A percentile compares a stretch with the other conserved stretches of the same genome.
Evolutionary conservation across 768 basidiomycete species (phyloP).

Genomic region (Jaapia argillacea): DNA sequence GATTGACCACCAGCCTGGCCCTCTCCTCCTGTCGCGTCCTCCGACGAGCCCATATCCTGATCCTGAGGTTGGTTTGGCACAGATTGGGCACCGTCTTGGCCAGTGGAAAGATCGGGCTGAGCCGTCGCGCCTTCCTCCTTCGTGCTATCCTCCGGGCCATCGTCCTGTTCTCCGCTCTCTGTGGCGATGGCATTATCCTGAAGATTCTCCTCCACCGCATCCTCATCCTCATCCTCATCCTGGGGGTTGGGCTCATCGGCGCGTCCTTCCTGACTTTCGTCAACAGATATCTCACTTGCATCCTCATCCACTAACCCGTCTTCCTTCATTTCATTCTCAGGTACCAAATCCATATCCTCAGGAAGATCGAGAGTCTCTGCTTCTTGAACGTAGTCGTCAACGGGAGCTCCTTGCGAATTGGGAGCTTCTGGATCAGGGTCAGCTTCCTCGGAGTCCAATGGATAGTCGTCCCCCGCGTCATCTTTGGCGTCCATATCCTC

Average conservation of each 20-base stretch:
- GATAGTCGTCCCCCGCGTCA: no score
- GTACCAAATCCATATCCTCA: constrained; percentile 66
- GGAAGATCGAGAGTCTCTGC: constrained; percentile 83
- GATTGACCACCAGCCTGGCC: constrained; percentile 4
- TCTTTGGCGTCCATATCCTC: constrained; percentile 9
- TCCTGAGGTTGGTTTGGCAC: constrained; percentile 1
- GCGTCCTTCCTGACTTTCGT: not conserved
- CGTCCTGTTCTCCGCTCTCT: constrained; percentile 14
- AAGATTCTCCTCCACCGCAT: constrained; percentile 19
- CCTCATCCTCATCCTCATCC: constrained; percentile 26
- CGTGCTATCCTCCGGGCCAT: constrained; percentile 27
- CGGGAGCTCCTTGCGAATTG: constrained; percentile 47
- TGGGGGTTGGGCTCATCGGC: not conserved
- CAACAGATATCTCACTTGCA: constrained; percentile 4
- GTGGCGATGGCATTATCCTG: constrained; percentile 5
- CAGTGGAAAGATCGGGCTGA: constrained; percentile 26
- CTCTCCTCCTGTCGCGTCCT: constrained; percentile 1
- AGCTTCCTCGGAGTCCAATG: constrained; percentile 13
- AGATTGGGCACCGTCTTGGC: constrained; percentile 10
- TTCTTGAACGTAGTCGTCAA: constrained; percentile 72
- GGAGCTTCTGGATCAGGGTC: constrained; percentile 33
- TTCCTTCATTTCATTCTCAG: constrained; percentile 15
- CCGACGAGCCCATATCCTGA: constrained; percentile 2
- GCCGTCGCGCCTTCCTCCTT: constrained; percentile 21
- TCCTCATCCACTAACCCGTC: constrained; percentile 1